Conservation (phyloP, 1,284 basidiomycete genomes). For the Blastosporella zonata region DNA sequence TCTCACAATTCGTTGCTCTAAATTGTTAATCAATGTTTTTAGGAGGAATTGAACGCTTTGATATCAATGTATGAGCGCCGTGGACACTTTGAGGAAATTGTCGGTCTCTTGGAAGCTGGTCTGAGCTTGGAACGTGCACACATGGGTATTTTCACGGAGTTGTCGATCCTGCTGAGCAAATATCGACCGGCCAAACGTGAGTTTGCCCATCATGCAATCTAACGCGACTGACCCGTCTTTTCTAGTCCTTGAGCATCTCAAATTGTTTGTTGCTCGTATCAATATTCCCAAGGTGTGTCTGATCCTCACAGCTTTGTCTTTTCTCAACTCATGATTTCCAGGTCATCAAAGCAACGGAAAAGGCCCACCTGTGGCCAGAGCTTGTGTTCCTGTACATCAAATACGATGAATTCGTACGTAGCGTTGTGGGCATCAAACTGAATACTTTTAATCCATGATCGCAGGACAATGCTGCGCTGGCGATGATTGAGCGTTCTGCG, state of each 20-base stretch:
- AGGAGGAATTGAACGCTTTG: slow-evolving; percentile 87
- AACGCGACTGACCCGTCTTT: slow-evolving; percentile 9
- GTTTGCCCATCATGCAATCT: slow-evolving; percentile 27
- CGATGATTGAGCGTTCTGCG: slow-evolving; percentile 96
- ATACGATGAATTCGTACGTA: slow-evolving; percentile 88
- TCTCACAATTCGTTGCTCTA: background rate
- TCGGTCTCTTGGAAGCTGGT: slow-evolving; percentile 90
- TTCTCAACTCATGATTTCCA: slow-evolving; percentile 29
- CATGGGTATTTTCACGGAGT: slow-evolving; percentile 93
- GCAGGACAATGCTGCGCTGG: slow-evolving; percentile 91
- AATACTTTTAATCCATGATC: background rate
- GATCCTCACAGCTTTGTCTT: background rate
- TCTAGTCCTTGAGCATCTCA: slow-evolving; percentile 96
- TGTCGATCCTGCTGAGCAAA: slow-evolving; percentile 94
- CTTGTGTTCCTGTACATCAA: slow-evolving; percentile 98
- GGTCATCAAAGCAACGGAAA: slow-evolving; percentile 94
- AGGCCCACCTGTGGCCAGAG: slow-evolving; percentile 99
- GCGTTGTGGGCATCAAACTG: background rate
- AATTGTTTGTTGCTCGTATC: slow-evolving; percentile 95
- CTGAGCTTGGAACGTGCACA: slow-evolving; percentile 95
- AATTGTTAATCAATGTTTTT: slow-evolving; percentile 10
- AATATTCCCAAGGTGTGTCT: slow-evolving; percentile 78
- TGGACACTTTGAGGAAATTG: slow-evolving; percentile 94
- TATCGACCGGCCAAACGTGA: slow-evolving; percentile 91
- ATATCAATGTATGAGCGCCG: slow-evolving; percentile 87